Conservation (phyloP, 108 stramenopile genomes). For the Pseudonitzschia multiseries region DNA sequence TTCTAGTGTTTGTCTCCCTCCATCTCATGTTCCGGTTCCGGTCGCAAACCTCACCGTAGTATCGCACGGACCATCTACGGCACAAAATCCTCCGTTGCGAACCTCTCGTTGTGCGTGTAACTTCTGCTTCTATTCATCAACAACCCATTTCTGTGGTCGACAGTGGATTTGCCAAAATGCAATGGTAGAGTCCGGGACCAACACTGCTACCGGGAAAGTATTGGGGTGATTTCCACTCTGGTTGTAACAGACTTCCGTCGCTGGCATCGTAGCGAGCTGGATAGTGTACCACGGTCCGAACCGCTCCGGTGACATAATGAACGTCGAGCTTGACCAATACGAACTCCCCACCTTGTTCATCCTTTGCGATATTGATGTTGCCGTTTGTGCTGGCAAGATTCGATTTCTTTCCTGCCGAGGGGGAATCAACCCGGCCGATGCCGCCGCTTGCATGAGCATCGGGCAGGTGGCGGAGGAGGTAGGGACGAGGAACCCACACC, state of each 20-base stretch:
- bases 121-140: no score
- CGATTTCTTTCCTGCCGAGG: not conserved
- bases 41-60: no score
- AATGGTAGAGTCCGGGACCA: conserved; percentile 1
- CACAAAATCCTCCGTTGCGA: no score
- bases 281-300: conserved; percentile 50
- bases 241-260: not conserved
- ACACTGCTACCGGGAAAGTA: not conserved
- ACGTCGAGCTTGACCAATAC: conserved; percentile 47
- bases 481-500: not conserved
- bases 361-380: not conserved
- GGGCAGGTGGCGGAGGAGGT: not conserved
- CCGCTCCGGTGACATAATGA: conserved; percentile 49
- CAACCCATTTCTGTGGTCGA: not conserved
- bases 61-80: no score
- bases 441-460: not conserved
- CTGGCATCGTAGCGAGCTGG: conserved; percentile 11
- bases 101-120: no score
- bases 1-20: no score
- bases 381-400: not conserved
- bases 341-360: not conserved
- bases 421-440: not conserved
- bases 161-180: conserved; percentile 3
- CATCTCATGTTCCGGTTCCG: no score
- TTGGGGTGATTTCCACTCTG: not conserved